A percentile compares a stretch with the other conserved stretches of the same genome.
These are phyloP conservation scores for Chrysosporium queenslandicum DNA, from an alignment of 2,329 filamentous ascomycete species.

Conservation along the genomic window DNA sequence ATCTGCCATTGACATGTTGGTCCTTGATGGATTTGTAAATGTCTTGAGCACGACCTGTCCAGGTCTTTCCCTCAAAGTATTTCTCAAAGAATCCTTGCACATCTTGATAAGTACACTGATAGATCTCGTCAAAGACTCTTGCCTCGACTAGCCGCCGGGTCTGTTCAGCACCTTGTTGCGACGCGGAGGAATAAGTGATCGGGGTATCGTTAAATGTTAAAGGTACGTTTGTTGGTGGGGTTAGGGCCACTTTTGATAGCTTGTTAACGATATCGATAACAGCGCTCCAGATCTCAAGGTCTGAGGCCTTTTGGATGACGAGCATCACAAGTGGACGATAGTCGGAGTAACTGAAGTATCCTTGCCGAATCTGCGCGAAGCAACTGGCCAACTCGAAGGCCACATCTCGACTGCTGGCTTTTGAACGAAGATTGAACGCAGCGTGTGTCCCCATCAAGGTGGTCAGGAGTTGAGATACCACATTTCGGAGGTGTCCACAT, in stretches of 20 bases:
- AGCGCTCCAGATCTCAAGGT: conserved; percentile 10
- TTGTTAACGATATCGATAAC: conserved; percentile 8
- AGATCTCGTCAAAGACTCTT: conserved; percentile 18
- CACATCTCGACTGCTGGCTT: neutral
- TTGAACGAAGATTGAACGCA: conserved; percentile 4
- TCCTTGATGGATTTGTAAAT: conserved; percentile 9
- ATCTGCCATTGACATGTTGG: conserved; percentile 1
- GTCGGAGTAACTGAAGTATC: conserved; percentile 8
- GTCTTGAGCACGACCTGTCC: conserved; percentile 13
- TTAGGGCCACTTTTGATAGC: conserved; percentile 10
- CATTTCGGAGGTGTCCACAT: neutral
- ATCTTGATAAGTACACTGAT: conserved; percentile 14
- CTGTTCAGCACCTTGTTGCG: conserved; percentile 17
- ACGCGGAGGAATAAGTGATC: conserved; percentile 13
- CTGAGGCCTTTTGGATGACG: conserved; percentile 9
- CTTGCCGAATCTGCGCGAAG: conserved; percentile 4
- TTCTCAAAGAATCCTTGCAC: conserved; percentile 20
- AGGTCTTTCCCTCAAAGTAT: conserved; percentile 20
- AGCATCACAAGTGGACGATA: conserved; percentile 10
- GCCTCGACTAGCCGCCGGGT: conserved; percentile 15
- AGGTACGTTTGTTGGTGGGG: conserved; percentile 7
- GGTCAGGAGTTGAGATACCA: conserved; percentile 5
- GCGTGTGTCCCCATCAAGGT: neutral
- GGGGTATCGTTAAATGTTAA: conserved; percentile 9
- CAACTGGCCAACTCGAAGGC: neutral